phyloP scores from a whole-genome alignment of 768 basidiomycete genomes.

The Gyrodon lividus region DNA sequence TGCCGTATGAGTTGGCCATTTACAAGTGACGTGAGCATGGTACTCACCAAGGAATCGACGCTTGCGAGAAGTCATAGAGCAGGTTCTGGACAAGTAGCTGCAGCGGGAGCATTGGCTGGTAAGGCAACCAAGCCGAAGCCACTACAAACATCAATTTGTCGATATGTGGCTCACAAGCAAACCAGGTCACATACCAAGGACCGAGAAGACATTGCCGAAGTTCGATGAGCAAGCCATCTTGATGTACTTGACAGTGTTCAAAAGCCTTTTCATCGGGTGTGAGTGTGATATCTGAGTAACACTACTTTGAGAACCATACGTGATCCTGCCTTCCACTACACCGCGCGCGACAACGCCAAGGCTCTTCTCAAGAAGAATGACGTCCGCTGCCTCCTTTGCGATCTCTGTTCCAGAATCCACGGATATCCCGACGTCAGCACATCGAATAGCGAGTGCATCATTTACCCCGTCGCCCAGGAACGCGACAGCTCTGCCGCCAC shows the following conservation, averaged over 20 bases:
- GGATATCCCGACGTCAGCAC: constrained; percentile 34
- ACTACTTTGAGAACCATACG: constrained; percentile 19
- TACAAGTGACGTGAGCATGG: not conserved
- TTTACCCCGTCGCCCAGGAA: constrained; percentile 34
- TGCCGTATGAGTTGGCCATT: constrained; percentile 6
- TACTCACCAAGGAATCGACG: constrained; percentile 34
- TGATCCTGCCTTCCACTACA: constrained; percentile 33
- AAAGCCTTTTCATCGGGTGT: constrained; percentile 24
- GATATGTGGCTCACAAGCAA: not conserved
- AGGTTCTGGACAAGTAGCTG: constrained; percentile 34
- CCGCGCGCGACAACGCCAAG: constrained; percentile 34
- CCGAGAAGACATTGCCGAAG: constrained; percentile 36
- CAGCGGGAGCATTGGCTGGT: constrained; percentile 36
- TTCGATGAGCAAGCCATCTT: constrained; percentile 39
- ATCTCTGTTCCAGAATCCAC: constrained; percentile 36
- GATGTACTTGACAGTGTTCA: constrained; percentile 38
- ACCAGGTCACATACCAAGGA: constrained; percentile 22
- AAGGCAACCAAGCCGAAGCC: constrained; percentile 38
- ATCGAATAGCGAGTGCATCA: constrained; percentile 32
- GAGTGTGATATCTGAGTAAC: constrained; percentile 2
- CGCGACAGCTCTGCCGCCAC: constrained; percentile 29
- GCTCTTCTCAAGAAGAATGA: constrained; percentile 37
- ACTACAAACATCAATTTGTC: constrained; percentile 16
- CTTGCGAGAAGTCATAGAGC: constrained; percentile 38
- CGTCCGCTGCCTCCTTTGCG: constrained; percentile 38